phyloP scores from a whole-genome alignment of 306 rosid species.

The Quercus aquifolioides region DNA sequence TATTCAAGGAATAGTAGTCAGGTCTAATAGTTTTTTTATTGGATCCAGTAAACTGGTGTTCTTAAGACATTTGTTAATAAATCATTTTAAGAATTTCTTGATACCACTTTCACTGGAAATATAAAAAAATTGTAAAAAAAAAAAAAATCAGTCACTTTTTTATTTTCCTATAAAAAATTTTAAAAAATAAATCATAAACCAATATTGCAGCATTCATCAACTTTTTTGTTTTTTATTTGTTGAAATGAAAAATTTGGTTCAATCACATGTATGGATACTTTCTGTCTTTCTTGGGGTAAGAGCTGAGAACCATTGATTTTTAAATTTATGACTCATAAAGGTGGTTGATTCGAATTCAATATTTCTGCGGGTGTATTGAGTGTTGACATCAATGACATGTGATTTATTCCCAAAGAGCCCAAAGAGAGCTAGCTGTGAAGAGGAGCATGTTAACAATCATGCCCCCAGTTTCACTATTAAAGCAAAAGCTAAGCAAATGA shows the following conservation, averaged over 20 bases:
- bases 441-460: conserved; percentile 3
- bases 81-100: no score
- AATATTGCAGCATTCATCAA: not conserved
- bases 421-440: not conserved
- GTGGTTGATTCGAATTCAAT: conserved; percentile 4
- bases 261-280: not conserved
- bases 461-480: conserved; percentile 30
- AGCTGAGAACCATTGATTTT: not conserved
- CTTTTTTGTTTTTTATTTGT: not conserved
- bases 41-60: no score
- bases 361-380: not conserved
- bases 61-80: no score
- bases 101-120: no score
- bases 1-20: not conserved
- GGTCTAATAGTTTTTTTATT: not conserved
- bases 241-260: not conserved
- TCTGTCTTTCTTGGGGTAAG: not conserved
- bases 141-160: not conserved
- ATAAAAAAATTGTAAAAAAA: no score
- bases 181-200: no score
- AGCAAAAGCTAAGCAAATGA: conserved; percentile 33
- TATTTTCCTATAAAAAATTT: not conserved
- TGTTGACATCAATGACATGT: not conserved
- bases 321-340: not conserved
- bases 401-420: no score